Evolutionary conservation across 2,329 filamentous ascomycete species (phyloP), one percentile per base, ranked within the genome.

Genomic region (Huntiella bhutanensis): DNA sequence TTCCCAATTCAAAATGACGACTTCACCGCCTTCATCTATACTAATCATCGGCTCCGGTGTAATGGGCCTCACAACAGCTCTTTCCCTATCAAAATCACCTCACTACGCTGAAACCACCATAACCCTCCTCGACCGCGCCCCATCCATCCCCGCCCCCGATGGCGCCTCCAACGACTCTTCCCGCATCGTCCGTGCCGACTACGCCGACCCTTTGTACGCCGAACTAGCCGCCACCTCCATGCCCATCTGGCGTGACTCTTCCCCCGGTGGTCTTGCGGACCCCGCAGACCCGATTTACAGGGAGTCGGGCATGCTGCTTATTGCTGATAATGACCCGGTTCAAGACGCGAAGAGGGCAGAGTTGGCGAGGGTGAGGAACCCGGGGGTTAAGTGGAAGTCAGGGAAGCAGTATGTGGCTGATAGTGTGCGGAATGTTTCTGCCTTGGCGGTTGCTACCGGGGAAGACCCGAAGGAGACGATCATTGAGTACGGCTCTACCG

Each of bases 181-280:
- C 11, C 71, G 76, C 53, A 77, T 80, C 54, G 67, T 80, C 52
- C 69, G 77, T 48, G 64, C 73, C 43, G 88, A 96, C 67, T 96
- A 96, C 57, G 78, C 82, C 4, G 77, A 88, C 56, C 64, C 73
- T 0, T 72, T 77, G 16, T 96, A 96, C 61, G 73, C 84, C 4
- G 64, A 68, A 12, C 74, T 96, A 40, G 85, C 80, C 15, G 69
- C 73, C 13, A 66, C 74, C 33, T 85, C 86, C 1, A 81, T 83
- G 55, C 60, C 67, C 13, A 65, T 71, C 56, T 91, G 77, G 82
- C 74, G 80, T 54, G 72, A 70, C 58, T 60, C 60, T 54, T 60
- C 67, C 4, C 54, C 58, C 34, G 44, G 40, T 3, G 65, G 72
- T 16, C 64, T 77, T 43, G 80, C 76, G 46, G 40, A 41, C 7